Conservation (phyloP, 2,329 filamentous ascomycete genomes). For the Colletotrichum sojae region DNA sequence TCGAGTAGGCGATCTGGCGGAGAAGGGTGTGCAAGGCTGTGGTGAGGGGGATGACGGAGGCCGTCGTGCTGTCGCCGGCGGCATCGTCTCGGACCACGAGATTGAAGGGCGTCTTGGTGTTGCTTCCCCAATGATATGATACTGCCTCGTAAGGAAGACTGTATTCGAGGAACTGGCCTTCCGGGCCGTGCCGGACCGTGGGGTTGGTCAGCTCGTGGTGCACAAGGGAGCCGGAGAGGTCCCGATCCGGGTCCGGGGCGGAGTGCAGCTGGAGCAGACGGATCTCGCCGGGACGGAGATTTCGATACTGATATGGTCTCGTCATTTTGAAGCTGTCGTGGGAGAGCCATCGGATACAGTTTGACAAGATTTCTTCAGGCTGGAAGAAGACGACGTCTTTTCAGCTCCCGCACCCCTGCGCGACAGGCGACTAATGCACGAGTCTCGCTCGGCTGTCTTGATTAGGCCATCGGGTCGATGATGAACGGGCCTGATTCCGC, state of each 20-base stretch:
- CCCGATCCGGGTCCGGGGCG: constrained; percentile 7
- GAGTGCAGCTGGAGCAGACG: constrained; percentile 18
- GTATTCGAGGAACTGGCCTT: constrained; percentile 8
- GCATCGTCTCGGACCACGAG: neutral
- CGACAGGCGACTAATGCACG: too few relatives aligned
- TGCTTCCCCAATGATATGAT: constrained; percentile 23
- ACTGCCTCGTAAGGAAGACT: constrained; percentile 10
- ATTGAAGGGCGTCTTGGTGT: constrained; percentile 10
- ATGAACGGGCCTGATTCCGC: neutral
- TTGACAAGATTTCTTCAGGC: too few relatives aligned
- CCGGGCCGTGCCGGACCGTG: neutral
- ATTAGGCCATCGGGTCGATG: too few relatives aligned
- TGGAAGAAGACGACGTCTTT: too few relatives aligned
- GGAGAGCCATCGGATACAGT: too few relatives aligned
- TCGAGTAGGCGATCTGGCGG: neutral
- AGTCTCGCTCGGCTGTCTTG: too few relatives aligned
- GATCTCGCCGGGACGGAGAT: constrained; percentile 7
- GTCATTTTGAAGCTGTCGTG: neutral
- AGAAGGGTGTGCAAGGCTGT: neutral
- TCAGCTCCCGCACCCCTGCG: too few relatives aligned
- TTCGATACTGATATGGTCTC: constrained; percentile 1
- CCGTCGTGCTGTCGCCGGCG: neutral
- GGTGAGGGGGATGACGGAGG: constrained; percentile 1
- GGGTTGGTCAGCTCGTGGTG: constrained; percentile 10
- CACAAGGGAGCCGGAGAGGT: constrained; percentile 4